phyloP scores from a whole-genome alignment of 192 early-diverging fungal genomes.

The Dimargaris verticillata region DNA sequence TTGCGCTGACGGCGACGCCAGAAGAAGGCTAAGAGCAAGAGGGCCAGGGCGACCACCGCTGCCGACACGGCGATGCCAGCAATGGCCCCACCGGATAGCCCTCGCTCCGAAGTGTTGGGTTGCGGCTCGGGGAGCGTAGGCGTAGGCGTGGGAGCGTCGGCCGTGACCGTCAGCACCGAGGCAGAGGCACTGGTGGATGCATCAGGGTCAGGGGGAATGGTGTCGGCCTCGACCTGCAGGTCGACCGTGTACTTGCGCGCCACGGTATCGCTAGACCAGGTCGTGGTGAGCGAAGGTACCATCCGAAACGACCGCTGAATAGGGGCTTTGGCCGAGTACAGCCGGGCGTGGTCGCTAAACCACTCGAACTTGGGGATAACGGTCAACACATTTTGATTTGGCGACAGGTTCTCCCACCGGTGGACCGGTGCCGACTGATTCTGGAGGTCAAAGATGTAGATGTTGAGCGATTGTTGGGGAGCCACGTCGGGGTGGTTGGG shows the following conservation, averaged over 20 bases:
- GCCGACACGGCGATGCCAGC: constrained; percentile 22
- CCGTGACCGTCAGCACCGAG: constrained; percentile 1
- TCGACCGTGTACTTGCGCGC: not conserved
- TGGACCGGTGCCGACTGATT: not conserved
- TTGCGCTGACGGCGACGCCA: constrained; percentile 19
- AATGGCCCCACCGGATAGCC: constrained; percentile 24
- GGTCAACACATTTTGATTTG: not conserved
- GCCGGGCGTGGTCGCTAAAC: constrained; percentile 8
- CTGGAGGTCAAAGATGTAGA: constrained; percentile 11
- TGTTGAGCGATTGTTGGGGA: constrained; percentile 8
- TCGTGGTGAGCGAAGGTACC: not conserved
- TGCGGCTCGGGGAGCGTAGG: not conserved
- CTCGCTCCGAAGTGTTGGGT: not conserved
- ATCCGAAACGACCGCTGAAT: not conserved
- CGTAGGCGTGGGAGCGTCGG: not conserved
- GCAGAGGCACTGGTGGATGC: not conserved
- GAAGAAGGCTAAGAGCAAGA: constrained; percentile 18
- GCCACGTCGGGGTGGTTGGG: constrained; percentile 8
- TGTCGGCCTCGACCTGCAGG: constrained; percentile 1
- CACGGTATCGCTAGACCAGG: constrained; percentile 4
- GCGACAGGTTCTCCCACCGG: not conserved
- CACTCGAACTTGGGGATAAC: constrained; percentile 3
- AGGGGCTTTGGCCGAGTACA: constrained; percentile 5
- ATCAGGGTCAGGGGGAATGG: not conserved
- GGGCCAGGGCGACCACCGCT: constrained; percentile 16